A percentile compares a stretch with the other conserved stretches of the same genome.
These are phyloP conservation scores for Pyrus hybrid DNA, from an alignment of 331 rosid species.

Conservation along the genomic window DNA sequence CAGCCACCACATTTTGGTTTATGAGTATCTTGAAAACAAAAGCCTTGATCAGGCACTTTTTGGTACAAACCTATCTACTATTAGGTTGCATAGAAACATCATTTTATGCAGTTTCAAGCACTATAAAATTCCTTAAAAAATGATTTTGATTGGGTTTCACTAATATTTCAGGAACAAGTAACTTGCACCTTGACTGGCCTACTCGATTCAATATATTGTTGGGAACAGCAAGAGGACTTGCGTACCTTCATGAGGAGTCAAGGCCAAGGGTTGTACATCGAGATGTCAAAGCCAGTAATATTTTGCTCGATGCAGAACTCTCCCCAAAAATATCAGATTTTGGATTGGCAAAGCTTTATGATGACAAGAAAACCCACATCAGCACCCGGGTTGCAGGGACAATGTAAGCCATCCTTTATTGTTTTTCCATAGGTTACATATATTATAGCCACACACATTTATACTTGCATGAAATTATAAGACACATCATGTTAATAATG, in stretches of 20 bases:
- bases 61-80: neutral
- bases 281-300: constrained; percentile 26
- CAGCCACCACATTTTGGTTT: constrained; percentile 8
- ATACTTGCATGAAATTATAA: too few species aligned
- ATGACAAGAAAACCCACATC: constrained; percentile 19
- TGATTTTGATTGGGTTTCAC: neutral
- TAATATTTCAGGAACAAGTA: neutral
- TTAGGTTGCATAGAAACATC: neutral
- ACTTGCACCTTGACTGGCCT: constrained; percentile 16
- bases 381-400: constrained; percentile 30
- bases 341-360: constrained; percentile 25
- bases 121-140: neutral
- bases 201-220: constrained; percentile 15
- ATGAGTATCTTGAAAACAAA: constrained; percentile 24
- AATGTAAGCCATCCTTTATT: constrained; percentile 6
- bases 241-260: constrained; percentile 25
- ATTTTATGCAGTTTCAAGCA: neutral
- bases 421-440: too few species aligned
- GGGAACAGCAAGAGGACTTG: constrained; percentile 24
- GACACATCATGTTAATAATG: too few species aligned
- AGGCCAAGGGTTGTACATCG: constrained; percentile 19
- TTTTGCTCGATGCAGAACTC: constrained; percentile 16
- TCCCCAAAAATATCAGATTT: constrained; percentile 27
- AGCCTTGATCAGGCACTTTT: constrained; percentile 21
- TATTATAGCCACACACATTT: too few species aligned